These are phyloP conservation scores for Aspergillus chevalieri DNA, from an alignment of 2,329 filamentous ascomycete genomes.

Conservation along the genomic window DNA sequence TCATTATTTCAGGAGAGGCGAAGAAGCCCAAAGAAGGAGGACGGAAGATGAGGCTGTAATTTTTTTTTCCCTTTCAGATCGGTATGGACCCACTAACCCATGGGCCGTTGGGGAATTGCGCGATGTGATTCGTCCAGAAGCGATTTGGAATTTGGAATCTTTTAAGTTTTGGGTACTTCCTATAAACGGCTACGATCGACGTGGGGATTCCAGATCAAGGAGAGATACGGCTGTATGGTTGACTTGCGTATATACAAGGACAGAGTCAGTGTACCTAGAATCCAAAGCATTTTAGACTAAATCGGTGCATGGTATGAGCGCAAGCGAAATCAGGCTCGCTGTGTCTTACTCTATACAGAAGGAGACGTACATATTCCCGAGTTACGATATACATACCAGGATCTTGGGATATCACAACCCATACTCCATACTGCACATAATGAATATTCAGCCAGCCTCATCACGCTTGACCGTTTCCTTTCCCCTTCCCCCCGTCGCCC, in stretches of 20 bases:
- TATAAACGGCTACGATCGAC: constrained; percentile 11
- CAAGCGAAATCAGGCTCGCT: too few relatives aligned
- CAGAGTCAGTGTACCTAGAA: too few relatives aligned
- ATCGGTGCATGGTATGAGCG: too few relatives aligned
- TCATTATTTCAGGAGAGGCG: background rate
- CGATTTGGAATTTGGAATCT: constrained; percentile 18
- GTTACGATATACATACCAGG: background rate
- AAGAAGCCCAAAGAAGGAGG: background rate
- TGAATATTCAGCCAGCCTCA: too few relatives aligned
- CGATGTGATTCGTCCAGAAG: constrained; percentile 13
- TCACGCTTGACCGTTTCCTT: background rate
- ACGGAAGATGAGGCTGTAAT: background rate
- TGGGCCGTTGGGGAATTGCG: constrained; percentile 16
- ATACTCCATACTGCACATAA: too few relatives aligned
- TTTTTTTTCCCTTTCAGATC: background rate
- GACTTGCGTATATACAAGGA: too few relatives aligned
- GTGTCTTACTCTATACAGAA: background rate
- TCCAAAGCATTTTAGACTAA: too few relatives aligned
- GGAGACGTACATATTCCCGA: background rate
- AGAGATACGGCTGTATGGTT: background rate
- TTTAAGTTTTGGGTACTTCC: constrained; percentile 12
- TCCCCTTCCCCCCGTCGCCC: background rate
- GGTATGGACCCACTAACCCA: constrained; percentile 8
- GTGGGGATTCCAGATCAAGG: background rate
- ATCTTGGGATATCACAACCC: too few relatives aligned